Conservation (phyloP, 2,329 filamentous ascomycete species). For the Ascochyta koolunga region DNA sequence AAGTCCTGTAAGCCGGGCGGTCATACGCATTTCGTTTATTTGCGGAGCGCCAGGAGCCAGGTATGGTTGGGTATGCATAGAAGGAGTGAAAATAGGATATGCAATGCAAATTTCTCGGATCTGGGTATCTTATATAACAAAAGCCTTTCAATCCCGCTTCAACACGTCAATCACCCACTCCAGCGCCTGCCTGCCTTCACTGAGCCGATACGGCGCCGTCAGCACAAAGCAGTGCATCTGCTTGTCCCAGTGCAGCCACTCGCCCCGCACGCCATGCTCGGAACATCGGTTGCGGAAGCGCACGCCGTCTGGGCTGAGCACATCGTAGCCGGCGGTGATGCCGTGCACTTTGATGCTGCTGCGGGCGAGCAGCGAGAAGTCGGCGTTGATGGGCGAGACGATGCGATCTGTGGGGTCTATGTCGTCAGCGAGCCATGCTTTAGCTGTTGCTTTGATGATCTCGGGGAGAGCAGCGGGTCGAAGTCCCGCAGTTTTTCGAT, state of each 20-base stretch:
- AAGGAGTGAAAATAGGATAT: neutral
- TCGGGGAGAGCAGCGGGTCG: conserved; percentile 56
- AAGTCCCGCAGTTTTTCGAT: conserved; percentile 49
- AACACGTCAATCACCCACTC: conserved; percentile 54
- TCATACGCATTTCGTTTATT: too few relatives aligned
- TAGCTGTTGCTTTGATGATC: conserved; percentile 52
- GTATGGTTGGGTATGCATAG: too few relatives aligned
- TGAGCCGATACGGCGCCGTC: conserved; percentile 55
- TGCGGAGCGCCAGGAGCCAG: too few relatives aligned
- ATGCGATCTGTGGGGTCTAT: conserved; percentile 53
- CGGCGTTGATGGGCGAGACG: conserved; percentile 57
- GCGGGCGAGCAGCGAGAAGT: conserved; percentile 49
- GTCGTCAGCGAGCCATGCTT: conserved; percentile 48
- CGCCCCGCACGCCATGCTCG: conserved; percentile 52
- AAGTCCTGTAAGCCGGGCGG: too few relatives aligned
- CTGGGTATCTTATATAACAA: conserved; percentile 2
- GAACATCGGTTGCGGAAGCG: conserved; percentile 56
- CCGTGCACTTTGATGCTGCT: conserved; percentile 58
- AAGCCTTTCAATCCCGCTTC: conserved; percentile 25
- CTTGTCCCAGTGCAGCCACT: conserved; percentile 65
- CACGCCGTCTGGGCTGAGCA: conserved; percentile 60
- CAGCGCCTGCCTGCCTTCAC: conserved; percentile 54
- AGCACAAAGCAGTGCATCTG: conserved; percentile 67
- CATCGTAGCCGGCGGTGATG: conserved; percentile 59
- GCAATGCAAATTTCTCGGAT: neutral